Evolutionary conservation across 176 grass and related monocot genomes (phyloP), one percentile per base, ranked within the genome.

Genomic region (Avena eriantha): DNA sequence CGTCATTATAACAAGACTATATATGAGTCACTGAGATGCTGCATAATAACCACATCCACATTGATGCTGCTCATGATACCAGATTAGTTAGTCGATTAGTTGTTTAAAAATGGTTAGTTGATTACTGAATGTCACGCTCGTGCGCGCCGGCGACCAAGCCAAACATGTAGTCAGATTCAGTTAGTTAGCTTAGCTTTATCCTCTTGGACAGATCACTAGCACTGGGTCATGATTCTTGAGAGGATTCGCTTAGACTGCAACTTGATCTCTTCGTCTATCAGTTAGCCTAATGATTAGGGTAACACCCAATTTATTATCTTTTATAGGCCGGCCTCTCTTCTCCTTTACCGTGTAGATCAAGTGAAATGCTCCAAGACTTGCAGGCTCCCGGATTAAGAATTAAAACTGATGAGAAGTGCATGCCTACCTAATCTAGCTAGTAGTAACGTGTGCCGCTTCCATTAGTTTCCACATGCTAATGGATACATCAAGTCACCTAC

Each of bases 391-490:
- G 16, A 64, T 55, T 63, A 80, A 26, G 24, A 74, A 36, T 8
- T 68, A 9, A 80, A 85, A 85, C 24, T 14, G 46, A 69, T 65
- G 69, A 83, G 55, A 14, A 26, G 34, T 45, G 1, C 13, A 53
- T 54, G 19, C 13, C 24, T 67, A 56, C 84, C 65, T 82, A 86
- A 90, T 86, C 33, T 8, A 71, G 63, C 31, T 78, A 72, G 63
- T 43, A 72, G 72, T 43, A 72, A 90, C 59, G 10, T 66, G 60
- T 90, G 73, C 84, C 54, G 63, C 73, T 78, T 78, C 43, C 55
- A 46, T 63, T 90, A 78, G 78, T 82, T 86, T 60, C n/a, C 54
- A 33, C 71, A 64, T 77, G 71, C 77, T 78, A 83, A 78, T 33
- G 29, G 3, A 83, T 11, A 8, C 64, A 24, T 75, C 22, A 83